Conservation (phyloP, 1,139 yeast genomes). For the Suhomyces taliae region DNA sequence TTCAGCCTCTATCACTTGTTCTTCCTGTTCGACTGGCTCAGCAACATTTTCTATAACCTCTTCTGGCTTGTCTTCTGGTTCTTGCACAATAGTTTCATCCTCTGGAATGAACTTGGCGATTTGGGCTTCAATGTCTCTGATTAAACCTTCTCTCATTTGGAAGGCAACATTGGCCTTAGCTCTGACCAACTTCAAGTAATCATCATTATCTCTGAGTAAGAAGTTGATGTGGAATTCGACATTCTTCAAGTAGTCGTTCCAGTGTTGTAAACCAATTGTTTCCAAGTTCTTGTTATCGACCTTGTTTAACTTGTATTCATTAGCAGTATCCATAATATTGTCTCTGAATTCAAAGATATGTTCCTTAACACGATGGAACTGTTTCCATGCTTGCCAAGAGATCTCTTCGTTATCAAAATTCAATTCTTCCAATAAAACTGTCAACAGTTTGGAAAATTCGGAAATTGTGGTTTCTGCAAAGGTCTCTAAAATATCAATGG, state of each 20-base stretch:
- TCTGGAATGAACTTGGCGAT: background rate
- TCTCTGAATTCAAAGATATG: conserved; percentile 57
- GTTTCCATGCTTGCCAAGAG: conserved; percentile 69
- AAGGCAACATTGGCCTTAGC: conserved; percentile 81
- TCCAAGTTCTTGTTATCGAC: conserved; percentile 14
- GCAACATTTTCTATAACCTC: background rate
- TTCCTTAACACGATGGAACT: conserved; percentile 59
- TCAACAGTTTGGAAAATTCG: conserved; percentile 48
- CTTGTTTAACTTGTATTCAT: conserved; percentile 31
- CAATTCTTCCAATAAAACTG: conserved; percentile 30
- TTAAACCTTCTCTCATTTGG: conserved; percentile 62
- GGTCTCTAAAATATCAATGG: conserved; percentile 67
- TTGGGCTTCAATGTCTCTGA: conserved; percentile 3
- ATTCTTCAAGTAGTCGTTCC: conserved; percentile 54
- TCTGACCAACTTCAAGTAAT: conserved; percentile 67
- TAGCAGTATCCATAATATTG: conserved; percentile 47
- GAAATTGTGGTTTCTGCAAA: conserved; percentile 66
- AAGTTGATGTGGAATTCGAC: conserved; percentile 61
- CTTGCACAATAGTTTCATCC: background rate
- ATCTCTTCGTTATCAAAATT: conserved; percentile 33
- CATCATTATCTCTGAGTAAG: conserved; percentile 67
- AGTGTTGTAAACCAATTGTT: conserved; percentile 42
- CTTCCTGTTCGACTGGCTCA: background rate
- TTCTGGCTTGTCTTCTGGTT: background rate
- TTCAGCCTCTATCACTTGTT: background rate